These are phyloP conservation scores for Candolleomyces aberdarensis DNA, from an alignment of 768 basidiomycete species.

Conservation along the genomic window DNA sequence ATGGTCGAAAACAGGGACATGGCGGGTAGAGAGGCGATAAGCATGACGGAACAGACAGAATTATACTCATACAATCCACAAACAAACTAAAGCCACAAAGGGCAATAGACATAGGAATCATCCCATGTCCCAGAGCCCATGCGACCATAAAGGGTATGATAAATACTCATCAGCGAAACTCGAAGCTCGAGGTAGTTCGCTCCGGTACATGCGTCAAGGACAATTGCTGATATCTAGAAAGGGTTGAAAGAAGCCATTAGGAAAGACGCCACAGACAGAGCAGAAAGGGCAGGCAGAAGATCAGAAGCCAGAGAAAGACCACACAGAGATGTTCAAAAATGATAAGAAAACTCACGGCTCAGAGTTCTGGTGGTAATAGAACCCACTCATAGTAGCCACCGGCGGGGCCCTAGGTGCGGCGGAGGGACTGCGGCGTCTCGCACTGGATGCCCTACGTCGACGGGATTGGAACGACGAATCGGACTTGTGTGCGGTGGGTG, in stretches of 20 bases:
- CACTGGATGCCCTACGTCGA: slow-evolving; percentile 46
- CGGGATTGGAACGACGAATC: slow-evolving; percentile 20
- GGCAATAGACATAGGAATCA: neutral
- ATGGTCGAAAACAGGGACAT: neutral
- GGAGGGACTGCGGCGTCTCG: slow-evolving; percentile 41
- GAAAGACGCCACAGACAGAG: neutral
- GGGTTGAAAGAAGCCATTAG: slow-evolving; percentile 10
- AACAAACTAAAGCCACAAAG: neutral
- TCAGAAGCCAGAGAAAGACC: neutral
- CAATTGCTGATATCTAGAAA: slow-evolving; percentile 79
- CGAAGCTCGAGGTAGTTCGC: slow-evolving; percentile 71
- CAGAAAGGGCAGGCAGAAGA: neutral
- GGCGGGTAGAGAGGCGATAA: too few species aligned
- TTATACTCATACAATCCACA: neutral
- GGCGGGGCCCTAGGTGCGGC: slow-evolving; percentile 46
- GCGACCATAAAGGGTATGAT: neutral
- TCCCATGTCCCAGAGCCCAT: neutral
- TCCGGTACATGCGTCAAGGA: slow-evolving; percentile 79
- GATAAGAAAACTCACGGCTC: slow-evolving; percentile 65
- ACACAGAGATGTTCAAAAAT: neutral
- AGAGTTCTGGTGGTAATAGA: slow-evolving; percentile 92
- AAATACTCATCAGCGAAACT: slow-evolving; percentile 63
- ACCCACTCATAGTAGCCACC: slow-evolving; percentile 80
- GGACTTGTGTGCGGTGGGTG: slow-evolving; percentile 4
- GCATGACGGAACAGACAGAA: neutral